Percentiles rank a stretch among this genome's conserved stretches.
Evolutionary conservation across 2,329 filamentous ascomycete species (phyloP).

Genomic region (Xylaria sp.): DNA sequence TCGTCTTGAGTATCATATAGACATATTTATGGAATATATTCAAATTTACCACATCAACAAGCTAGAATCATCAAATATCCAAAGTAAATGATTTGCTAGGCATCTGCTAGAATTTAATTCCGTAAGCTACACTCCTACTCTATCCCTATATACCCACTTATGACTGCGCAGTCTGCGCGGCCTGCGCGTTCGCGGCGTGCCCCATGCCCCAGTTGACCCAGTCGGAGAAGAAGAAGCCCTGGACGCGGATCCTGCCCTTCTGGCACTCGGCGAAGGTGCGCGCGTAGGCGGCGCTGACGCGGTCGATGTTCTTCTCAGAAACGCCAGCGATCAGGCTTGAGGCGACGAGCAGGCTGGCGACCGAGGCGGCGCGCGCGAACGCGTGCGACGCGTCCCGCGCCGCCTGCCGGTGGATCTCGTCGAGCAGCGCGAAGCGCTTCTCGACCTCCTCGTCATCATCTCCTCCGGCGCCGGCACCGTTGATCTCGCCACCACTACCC

Average conservation of each 20-base stretch:
- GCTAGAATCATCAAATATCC: too few species aligned
- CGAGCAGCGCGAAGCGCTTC: constrained; percentile 60
- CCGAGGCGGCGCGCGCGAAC: constrained; percentile 75
- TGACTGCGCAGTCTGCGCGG: background rate
- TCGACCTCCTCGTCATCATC: constrained; percentile 44
- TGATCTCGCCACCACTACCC: constrained; percentile 48
- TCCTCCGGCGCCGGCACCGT: constrained; percentile 46
- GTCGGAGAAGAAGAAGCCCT: constrained; percentile 68
- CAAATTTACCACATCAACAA: too few species aligned
- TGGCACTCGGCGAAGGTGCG: constrained; percentile 64
- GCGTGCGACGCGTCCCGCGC: constrained; percentile 65
- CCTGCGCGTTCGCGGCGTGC: constrained; percentile 40
- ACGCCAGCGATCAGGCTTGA: constrained; percentile 63
- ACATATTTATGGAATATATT: too few species aligned
- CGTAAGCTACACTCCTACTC: background rate
- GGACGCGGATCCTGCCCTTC: constrained; percentile 60
- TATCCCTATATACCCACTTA: background rate
- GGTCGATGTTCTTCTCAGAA: constrained; percentile 53
- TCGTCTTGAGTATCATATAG: too few species aligned
- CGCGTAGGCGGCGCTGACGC: constrained; percentile 66
- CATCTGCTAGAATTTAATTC: too few species aligned
- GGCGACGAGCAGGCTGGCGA: constrained; percentile 68
- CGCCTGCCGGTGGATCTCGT: constrained; percentile 69
- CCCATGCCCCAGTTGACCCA: constrained; percentile 75
- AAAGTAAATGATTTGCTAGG: too few species aligned